Evolutionary conservation across 2,329 filamentous ascomycete species (phyloP).

Genomic region (Fusarium vanettenii): DNA sequence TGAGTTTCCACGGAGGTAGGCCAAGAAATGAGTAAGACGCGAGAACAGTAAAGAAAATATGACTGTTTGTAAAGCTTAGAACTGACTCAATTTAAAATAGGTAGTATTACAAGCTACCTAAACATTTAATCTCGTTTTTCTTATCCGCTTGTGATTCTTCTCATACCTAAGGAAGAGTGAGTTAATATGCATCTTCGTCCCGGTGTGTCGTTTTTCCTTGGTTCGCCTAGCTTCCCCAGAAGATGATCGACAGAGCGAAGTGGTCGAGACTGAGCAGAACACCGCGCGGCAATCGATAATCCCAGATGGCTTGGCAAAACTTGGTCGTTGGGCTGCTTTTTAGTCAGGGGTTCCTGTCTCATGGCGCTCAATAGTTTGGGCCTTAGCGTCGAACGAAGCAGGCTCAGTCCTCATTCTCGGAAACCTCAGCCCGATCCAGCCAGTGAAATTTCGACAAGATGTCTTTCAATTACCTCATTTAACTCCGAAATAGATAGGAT

Average conservation of each 20-base stretch:
- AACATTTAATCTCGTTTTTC: too few species aligned
- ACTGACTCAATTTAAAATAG: too few species aligned
- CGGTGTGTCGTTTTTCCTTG: too few species aligned
- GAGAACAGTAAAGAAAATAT: too few species aligned
- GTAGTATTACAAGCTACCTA: too few species aligned
- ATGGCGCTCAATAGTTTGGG: background rate
- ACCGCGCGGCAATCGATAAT: background rate
- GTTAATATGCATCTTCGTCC: too few species aligned
- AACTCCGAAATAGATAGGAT: background rate
- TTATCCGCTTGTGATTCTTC: too few species aligned
- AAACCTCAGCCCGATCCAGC: background rate
- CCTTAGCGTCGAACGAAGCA: background rate
- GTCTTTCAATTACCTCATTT: background rate
- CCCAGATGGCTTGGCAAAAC: background rate
- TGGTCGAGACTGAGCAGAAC: background rate
- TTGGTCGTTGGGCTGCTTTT: background rate
- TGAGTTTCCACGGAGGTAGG: background rate
- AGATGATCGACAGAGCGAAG: background rate
- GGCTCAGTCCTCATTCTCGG: background rate
- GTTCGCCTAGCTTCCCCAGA: background rate
- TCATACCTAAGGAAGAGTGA: too few species aligned
- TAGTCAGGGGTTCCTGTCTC: background rate
- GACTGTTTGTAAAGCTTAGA: too few species aligned
- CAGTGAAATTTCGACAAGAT: background rate
- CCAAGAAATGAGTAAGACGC: too few species aligned